phyloP scores from a whole-genome alignment of 257 asterid species.

The Nicotiana benthamiana region DNA sequence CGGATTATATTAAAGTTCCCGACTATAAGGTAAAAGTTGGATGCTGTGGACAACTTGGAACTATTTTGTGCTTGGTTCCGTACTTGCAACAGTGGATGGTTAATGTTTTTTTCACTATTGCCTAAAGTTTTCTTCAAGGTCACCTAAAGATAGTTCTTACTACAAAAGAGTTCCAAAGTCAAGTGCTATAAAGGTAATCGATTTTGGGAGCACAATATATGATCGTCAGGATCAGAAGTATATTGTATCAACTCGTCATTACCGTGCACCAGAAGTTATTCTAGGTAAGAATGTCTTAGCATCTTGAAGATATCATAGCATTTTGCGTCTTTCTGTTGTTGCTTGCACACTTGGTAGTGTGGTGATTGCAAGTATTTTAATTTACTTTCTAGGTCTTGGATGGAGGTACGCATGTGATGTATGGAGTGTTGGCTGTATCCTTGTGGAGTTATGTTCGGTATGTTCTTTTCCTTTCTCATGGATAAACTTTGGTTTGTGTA shows the following conservation, averaged over 20 bases:
- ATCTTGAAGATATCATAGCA: too few relatives aligned
- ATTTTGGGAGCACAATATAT: conserved; percentile 86
- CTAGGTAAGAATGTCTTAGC: conserved; percentile 33
- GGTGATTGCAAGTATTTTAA: not conserved
- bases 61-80: too few relatives aligned
- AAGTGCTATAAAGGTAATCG: conserved; percentile 85
- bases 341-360: too few relatives aligned
- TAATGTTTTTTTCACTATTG: not conserved
- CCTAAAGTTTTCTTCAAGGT: conserved; percentile 51
- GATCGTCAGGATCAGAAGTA: conserved; percentile 59
- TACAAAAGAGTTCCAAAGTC: conserved; percentile 74
- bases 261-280: conserved; percentile 92
- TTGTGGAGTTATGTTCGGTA: conserved; percentile 93
- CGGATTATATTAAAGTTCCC: conserved; percentile 66
- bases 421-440: conserved; percentile 92
- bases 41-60: not conserved
- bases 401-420: conserved; percentile 88
- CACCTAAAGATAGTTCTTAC: conserved; percentile 53
- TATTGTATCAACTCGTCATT: conserved; percentile 79
- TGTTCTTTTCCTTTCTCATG: not conserved
- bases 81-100: not conserved
- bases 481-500: not conserved
- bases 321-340: too few relatives aligned
- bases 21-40: conserved; percentile 65
- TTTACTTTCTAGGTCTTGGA: conserved; percentile 47